These are phyloP conservation scores for Aspergillus japonicus DNA, from an alignment of 2,329 filamentous ascomycete genomes.

Conservation along the genomic window DNA sequence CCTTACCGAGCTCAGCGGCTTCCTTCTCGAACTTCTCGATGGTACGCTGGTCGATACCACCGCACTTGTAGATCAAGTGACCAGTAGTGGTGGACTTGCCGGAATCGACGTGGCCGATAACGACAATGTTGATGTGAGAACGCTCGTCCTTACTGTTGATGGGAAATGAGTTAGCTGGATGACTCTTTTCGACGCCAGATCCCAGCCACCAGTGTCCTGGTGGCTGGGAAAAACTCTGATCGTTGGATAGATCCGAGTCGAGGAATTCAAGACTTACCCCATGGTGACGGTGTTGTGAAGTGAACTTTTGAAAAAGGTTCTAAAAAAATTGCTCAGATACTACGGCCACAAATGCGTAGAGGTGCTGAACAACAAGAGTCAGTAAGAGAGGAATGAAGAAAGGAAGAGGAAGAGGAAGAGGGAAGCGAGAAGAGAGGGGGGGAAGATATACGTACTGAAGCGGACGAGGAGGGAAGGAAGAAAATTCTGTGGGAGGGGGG, in stretches of 20 bases:
- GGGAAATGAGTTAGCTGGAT: constrained; percentile 7
- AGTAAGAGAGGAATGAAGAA: constrained; percentile 27
- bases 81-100: constrained; percentile 96
- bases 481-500: constrained; percentile 42
- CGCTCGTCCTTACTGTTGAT: constrained; percentile 83
- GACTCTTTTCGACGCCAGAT: constrained; percentile 10
- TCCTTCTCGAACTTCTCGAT: constrained; percentile 99
- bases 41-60: constrained; percentile 99
- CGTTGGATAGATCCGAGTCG: neutral
- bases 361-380: constrained; percentile 43
- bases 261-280: constrained; percentile 52
- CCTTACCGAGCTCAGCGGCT: constrained; percentile 98
- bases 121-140: constrained; percentile 95
- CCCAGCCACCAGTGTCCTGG: neutral
- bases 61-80: constrained; percentile 99
- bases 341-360: constrained; percentile 51
- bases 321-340: constrained; percentile 48
- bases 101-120: constrained; percentile 99
- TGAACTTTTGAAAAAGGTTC: constrained; percentile 47
- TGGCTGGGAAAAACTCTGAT: no score
- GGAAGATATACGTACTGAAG: constrained; percentile 47
- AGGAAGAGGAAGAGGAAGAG: constrained; percentile 24
- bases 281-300: constrained; percentile 51
- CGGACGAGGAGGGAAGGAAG: constrained; percentile 41
- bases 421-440: constrained; percentile 21